Evolutionary conservation across 169 alveolate species (phyloP), one percentile per base, ranked within the genome.

Genomic region (Fabrea salina): DNA sequence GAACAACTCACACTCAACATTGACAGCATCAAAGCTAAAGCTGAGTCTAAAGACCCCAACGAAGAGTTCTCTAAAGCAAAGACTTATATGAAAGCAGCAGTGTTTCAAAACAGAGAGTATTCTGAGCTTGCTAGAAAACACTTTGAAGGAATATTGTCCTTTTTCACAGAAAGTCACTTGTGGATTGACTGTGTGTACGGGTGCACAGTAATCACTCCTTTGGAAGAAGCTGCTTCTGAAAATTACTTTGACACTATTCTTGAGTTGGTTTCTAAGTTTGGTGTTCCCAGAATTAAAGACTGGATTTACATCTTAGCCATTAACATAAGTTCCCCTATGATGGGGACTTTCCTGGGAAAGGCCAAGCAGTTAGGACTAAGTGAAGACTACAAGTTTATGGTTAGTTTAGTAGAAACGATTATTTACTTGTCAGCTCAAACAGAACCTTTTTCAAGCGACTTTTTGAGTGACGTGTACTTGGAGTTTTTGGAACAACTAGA

Each of bases 391-490:
- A 4, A 19, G 30, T 25, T 43, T 3, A 11, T 43, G 39, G 35
- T 32, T 16, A 47, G 25, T 43, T 47, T 68, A n/a, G 33, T 68
- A 13, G 66, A 68, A 19, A 68, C n/a, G 16, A 30, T 68, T 2
- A 16, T n/a, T 13, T 13, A 16, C 22, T 16, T 68, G 2, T 43
- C 11, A n/a, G 35, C 32, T 13, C n/a, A n/a, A 1, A 8, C 35
- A 3, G 57, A 68, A 43, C 57, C 78, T 43, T 68, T 8, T 30
- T 19, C 59, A 1, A 68, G 61, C 35, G 78, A 68, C n/a, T 68
- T 68, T 44, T 44, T 68, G 2, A 16, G 30, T 40, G 78, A 68
- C 32, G 57, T 40, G 22, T 68, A 43, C 4, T 22, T 68, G 32
- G 39, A 68, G 16, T 43, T 68, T 3, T 47, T 68, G 35, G 57